Conservation (phyloP, 2,329 filamentous ascomycete species). For the Aspergillus cejpii region DNA sequence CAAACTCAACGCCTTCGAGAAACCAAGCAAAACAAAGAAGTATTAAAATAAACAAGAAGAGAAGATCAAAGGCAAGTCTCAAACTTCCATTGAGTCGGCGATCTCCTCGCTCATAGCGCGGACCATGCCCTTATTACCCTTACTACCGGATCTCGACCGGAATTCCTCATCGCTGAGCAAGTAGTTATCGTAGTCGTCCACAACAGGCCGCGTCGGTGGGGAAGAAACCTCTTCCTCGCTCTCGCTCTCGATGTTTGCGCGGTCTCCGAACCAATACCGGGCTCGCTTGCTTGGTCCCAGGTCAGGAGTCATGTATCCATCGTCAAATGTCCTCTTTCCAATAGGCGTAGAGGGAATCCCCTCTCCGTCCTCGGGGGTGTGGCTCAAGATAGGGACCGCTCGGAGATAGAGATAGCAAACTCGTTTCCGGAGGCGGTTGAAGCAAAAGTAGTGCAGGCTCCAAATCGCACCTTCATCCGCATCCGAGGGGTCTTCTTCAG, state of each 20-base stretch:
- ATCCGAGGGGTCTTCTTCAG: constrained; percentile 83
- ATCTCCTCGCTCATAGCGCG: constrained; percentile 50
- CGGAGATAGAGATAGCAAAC: constrained; percentile 91
- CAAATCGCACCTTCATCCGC: constrained; percentile 92
- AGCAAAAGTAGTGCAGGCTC: constrained; percentile 96
- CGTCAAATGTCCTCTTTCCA: constrained; percentile 44
- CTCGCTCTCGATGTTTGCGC: constrained; percentile 41
- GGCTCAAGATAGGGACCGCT: constrained; percentile 65
- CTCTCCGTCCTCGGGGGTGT: constrained; percentile 53
- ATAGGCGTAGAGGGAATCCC: constrained; percentile 37
- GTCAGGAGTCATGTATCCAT: constrained; percentile 46
- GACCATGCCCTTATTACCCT: constrained; percentile 42
- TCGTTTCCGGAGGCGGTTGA: constrained; percentile 85
- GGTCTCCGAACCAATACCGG: constrained; percentile 78
- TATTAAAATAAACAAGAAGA: constrained; percentile 3
- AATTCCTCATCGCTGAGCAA: constrained; percentile 42
- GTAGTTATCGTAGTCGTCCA: constrained; percentile 41
- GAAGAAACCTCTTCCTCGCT: constrained; percentile 33
- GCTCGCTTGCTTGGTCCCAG: constrained; percentile 69
- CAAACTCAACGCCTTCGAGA: constrained; percentile 10
- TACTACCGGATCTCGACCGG: constrained; percentile 34
- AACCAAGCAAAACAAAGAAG: constrained; percentile 1
- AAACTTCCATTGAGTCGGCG: constrained; percentile 49
- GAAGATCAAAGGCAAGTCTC: constrained; percentile 13
- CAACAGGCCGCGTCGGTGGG: constrained; percentile 21